Evolutionary conservation across 2,329 filamentous ascomycete species (phyloP).

Genomic region (Aureobasidium pullulans): DNA sequence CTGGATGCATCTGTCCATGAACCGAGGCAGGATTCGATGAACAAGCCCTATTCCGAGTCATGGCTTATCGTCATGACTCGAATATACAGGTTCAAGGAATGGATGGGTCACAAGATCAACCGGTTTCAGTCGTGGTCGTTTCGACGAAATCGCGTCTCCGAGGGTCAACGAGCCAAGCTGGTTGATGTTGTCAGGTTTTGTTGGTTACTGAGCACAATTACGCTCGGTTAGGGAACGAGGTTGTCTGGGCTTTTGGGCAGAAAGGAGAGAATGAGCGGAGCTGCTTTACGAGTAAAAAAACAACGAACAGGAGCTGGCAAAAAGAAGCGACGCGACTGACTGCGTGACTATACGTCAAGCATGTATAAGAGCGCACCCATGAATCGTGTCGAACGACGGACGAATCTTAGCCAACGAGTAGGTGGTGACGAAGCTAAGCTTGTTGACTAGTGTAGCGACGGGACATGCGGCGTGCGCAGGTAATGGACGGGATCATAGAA

Average conservation of each 20-base stretch:
- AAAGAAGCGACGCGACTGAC: background rate
- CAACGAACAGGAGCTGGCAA: background rate
- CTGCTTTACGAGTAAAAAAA: too few species aligned
- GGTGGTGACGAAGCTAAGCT: background rate
- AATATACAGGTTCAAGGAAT: background rate
- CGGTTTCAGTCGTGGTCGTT: background rate
- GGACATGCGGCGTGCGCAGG: background rate
- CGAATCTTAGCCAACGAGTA: background rate
- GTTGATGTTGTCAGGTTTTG: background rate
- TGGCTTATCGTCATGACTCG: conserved; percentile 2
- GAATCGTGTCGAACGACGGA: background rate
- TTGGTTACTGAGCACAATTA: background rate
- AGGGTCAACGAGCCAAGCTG: background rate
- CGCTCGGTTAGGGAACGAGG: background rate
- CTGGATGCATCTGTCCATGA: background rate
- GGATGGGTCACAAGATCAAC: background rate
- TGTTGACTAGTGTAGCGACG: background rate
- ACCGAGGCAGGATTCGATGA: background rate
- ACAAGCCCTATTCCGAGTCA: background rate
- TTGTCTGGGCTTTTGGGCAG: background rate
- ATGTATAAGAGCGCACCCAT: conserved; percentile 5
- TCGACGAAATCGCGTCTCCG: background rate
- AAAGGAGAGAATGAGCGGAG: background rate
- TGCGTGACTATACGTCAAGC: background rate
- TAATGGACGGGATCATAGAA: background rate